Conservation (phyloP, 2,329 filamentous ascomycete species). For the Pseudogymnoascus verrucosus region DNA sequence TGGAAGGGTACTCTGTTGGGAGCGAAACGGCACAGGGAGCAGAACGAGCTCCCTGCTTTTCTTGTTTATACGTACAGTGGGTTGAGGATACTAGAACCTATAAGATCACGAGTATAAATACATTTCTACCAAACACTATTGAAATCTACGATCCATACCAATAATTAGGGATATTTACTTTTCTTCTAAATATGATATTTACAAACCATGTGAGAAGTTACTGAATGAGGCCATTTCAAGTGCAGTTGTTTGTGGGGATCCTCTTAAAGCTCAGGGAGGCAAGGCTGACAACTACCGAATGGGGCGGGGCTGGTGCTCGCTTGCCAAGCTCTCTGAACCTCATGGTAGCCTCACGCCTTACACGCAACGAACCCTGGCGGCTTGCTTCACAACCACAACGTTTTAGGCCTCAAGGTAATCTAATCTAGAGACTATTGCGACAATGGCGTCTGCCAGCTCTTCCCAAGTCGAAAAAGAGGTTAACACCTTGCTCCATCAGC, state of each 20-base stretch:
- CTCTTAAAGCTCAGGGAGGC: not conserved
- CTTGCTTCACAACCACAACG: not conserved
- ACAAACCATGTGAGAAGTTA: not conserved
- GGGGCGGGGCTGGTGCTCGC: not conserved
- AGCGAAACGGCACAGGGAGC: not conserved
- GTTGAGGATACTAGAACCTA: not conserved
- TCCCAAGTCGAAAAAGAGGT: conserved; percentile 36
- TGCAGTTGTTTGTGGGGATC: not conserved
- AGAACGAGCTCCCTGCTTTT: not conserved
- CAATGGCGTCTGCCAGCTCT: conserved; percentile 32
- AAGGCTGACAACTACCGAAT: not conserved
- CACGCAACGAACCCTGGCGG: not conserved
- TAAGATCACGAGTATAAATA: not conserved
- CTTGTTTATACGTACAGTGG: not conserved
- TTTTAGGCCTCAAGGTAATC: not conserved
- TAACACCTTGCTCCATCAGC: conserved; percentile 34
- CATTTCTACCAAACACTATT: not conserved
- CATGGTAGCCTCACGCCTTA: not conserved
- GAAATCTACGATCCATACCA: not conserved
- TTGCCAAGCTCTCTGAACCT: not conserved
- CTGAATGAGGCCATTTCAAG: not conserved
- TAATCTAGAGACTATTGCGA: not conserved
- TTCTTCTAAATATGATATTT: not conserved
- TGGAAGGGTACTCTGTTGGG: not conserved
- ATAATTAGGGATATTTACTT: not conserved